Percentiles rank a stretch among this genome's conserved stretches.
Conservation (phyloP, 1,284 basidiomycete genomes). For the Mycosarcoma maydis region DNA sequence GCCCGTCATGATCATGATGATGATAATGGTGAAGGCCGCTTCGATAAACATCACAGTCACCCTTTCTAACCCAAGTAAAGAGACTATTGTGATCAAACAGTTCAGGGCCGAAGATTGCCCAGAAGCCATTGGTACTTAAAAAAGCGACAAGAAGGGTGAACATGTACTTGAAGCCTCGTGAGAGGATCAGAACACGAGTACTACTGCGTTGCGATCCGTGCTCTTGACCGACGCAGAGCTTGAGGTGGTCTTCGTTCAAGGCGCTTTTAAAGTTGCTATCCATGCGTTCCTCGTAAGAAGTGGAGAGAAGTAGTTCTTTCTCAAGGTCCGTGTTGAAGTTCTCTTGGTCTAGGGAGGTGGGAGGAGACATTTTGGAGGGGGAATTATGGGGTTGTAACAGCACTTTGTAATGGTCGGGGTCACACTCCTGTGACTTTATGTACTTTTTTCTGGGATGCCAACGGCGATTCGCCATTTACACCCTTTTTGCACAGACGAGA, state of each 20-base stretch:
- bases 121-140: conserved; percentile 31
- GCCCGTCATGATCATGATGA: conserved; percentile 10
- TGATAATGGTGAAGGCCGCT: conserved; percentile 2
- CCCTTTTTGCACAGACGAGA: too few relatives aligned
- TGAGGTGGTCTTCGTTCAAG: conserved; percentile 25
- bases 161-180: conserved; percentile 22
- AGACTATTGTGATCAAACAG: conserved; percentile 20
- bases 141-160: conserved; percentile 23
- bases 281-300: neutral
- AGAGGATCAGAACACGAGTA: conserved; percentile 4
- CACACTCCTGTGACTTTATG: too few relatives aligned
- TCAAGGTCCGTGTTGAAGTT: too few relatives aligned
- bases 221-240: conserved; percentile 22
- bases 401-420: too few relatives aligned
- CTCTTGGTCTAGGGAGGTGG: conserved; percentile 1
- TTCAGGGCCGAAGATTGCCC: conserved; percentile 34
- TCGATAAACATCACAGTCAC: neutral
- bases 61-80: neutral
- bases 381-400: too few relatives aligned
- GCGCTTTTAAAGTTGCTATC: conserved; percentile 8
- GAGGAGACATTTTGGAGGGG: neutral
- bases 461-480: too few relatives aligned
- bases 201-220: neutral
- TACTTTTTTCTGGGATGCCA: too few relatives aligned
- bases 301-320: conserved; percentile 10